Evolutionary conservation across 2,329 filamentous ascomycete species (phyloP), one percentile per base, ranked within the genome.

Genomic region (Claviceps spartinae): DNA sequence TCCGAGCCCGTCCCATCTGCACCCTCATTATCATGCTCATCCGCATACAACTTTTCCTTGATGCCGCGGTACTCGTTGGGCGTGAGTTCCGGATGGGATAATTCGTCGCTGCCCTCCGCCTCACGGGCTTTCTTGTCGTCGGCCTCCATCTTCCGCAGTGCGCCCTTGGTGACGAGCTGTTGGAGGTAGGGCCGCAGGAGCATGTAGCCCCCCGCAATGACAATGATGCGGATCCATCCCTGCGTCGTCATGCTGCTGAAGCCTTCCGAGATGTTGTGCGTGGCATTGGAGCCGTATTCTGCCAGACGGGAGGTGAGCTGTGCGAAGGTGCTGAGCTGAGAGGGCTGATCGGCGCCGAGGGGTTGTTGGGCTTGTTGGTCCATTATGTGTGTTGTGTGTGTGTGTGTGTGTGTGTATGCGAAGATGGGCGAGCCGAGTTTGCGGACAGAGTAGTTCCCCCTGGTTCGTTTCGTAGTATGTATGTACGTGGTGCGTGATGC

Each of bases 101-200:
- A 43, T 20, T 40, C 46, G 38, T 22, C 47, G 14, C 48, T 44
- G 9, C 49, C 20, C 14, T 45, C 44, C 16, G 54, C 49, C 38
- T 38, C 50, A 26, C 54, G 54, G 11, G 77, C 63, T 24, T 69
- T 69, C 50, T 63, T 68, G 8, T 74, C 72, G 56, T 78, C 75
- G 60, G 82, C 74, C 60, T 83, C 81, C 62, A 85, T 73, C 63
- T 83, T 74, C 61, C 75, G 75, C 64, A 82, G 78, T 62, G 86
- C 81, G 56, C 75, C 68, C 60, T 78, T 79, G 54, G 75, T 79
- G 59, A 81, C 81, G 40, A 81, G 67, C 62, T 83, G 84, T 61
- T 90, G 74, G 49, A 90, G 66, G 64, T 88, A 88, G 0, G 86
- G 86, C 1, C 88, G 81, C 24, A 88, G 61, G 50, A 93, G 76